Base-by-base conservation (phyloP, 805 yeast species). In the Hanseniaspora pseudoguilliermondii region DNA sequence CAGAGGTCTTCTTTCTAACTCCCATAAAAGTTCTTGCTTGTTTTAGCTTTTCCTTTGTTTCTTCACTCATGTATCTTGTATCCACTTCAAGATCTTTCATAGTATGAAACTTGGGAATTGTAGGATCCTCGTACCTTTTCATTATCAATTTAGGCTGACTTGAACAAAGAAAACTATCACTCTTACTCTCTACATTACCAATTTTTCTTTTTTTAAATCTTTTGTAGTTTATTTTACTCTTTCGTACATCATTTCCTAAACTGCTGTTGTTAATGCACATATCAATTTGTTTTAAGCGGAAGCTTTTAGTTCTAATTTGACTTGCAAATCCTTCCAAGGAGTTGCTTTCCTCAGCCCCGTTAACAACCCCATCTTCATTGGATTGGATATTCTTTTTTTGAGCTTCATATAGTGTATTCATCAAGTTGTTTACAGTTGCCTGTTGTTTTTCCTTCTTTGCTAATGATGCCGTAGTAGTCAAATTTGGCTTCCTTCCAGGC, bases 71-170 rank as follows among this genome's bases (percentile, higher is more conserved):
- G n/a, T 23, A 18, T 48, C 43, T 23, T 23, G n/a, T 47, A 34
- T 40, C 44, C 7, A 53, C 18, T 47, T 46, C 23, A 18, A 46
- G 20, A 36, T 53, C 57, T 16, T 41, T 40, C 38, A 47, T 32
- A 0, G 47, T 38, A 18, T 54, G 47, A 23, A 47, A 47, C 2
- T 15, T 41, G 16, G 51, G 51, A 20, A 54, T 54, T 13, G 16
- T 47, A 6, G n/a, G 5, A 41, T 54, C 57, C n/a, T 25, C 16
- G 16, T 47, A 54, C 21, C 41, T 54, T 11, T 32, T 47, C 56
- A 53, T 46, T 16, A n/a, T 9, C 5, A 53, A 5, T 38, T 46
- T 39, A n/a, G 27, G 16, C 8, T 32, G 35, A 13, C 7, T 20
- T 40, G 13, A 6, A 27, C 29, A 27, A 27, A 27, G 29, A 27